Evolutionary conservation across 2,329 filamentous ascomycete species (phyloP).

Genomic region (Venturia asperata): DNA sequence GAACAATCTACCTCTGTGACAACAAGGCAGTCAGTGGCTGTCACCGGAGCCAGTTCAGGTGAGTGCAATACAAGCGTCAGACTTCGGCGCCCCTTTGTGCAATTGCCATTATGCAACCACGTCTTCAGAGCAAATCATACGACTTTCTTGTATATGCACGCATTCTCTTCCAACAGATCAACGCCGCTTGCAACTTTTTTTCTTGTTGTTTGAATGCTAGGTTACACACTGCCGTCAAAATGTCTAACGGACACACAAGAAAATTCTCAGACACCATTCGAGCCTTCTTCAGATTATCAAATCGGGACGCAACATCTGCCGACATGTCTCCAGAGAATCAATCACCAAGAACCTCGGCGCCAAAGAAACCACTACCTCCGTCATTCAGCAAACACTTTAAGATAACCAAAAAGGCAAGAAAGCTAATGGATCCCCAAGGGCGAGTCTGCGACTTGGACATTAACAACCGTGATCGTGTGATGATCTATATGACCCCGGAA

Average conservation of each 20-base stretch:
- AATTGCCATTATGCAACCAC: background rate
- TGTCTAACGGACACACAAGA: background rate
- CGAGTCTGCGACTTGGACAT: slow-evolving; percentile 16
- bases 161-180: background rate
- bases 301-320: background rate
- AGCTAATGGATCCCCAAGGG: slow-evolving; percentile 9
- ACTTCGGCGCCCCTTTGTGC: background rate
- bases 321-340: background rate
- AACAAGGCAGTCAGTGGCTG: background rate
- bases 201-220: background rate
- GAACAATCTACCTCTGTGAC: background rate
- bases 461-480: background rate
- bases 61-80: background rate
- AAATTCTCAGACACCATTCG: background rate
- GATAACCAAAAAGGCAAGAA: slow-evolving; percentile 13
- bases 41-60: background rate
- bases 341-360: background rate
- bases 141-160: background rate
- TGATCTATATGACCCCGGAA: slow-evolving; percentile 8
- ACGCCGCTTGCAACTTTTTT: background rate
- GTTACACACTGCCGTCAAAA: background rate
- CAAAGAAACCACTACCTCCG: slow-evolving; percentile 6
- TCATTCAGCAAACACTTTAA: slow-evolving; percentile 17
- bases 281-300: background rate
- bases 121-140: background rate